Percentiles rank a stretch among this genome's conserved stretches.
These are phyloP conservation scores for Bidens hawaiensis DNA, from an alignment of 140 eudicot species.

Conservation along the genomic window DNA sequence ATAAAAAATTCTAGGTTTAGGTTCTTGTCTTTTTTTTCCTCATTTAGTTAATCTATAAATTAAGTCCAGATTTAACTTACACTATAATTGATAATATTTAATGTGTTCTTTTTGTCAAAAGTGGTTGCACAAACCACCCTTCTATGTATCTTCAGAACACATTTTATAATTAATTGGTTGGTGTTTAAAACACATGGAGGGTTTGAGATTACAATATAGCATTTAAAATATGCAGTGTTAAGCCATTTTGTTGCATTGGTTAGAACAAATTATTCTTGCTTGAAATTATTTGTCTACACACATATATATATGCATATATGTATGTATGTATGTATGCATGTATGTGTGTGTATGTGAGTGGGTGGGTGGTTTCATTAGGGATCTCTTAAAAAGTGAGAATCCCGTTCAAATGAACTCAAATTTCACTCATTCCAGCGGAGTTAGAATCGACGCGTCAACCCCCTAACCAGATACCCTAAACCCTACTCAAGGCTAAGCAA, in stretches of 20 bases:
- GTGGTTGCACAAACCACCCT: neutral
- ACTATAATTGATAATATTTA: constrained; percentile 6
- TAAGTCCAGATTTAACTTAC: constrained; percentile 6
- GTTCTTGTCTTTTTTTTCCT: neutral
- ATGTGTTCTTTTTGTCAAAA: neutral
- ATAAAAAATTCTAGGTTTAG: too few species aligned
- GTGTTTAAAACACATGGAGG: neutral
- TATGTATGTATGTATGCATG: neutral
- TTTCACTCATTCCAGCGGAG: too few species aligned
- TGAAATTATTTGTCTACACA: neutral
- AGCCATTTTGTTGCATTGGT: neutral
- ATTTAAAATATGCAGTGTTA: neutral
- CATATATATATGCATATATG: neutral
- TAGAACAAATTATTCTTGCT: neutral
- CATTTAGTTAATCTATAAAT: neutral
- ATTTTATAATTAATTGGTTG: constrained; percentile 10
- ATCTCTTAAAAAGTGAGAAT: too few species aligned
- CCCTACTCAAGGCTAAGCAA: too few species aligned
- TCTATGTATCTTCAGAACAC: neutral
- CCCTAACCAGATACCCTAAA: too few species aligned
- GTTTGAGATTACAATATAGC: neutral
- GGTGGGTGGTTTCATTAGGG: too few species aligned
- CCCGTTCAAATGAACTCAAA: too few species aligned
- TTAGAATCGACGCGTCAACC: too few species aligned
- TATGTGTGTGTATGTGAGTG: neutral